Conservation (phyloP, 768 basidiomycete genomes). For the Butyriboletus loyo region DNA sequence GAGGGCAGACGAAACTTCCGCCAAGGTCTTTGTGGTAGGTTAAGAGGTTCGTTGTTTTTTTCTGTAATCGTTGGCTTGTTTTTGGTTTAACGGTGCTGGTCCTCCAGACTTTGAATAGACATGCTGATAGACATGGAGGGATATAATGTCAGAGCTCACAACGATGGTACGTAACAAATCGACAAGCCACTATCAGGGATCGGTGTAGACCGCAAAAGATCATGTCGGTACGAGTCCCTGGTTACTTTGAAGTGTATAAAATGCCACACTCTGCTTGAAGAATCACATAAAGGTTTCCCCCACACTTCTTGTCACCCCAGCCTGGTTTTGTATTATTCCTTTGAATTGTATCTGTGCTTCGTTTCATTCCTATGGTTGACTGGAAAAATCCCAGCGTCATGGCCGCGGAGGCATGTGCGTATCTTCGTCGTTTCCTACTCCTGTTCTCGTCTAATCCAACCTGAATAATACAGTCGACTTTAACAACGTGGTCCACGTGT, state of each 20-base stretch:
- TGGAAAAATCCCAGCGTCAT: slow-evolving; percentile 25
- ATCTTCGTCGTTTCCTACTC: background rate
- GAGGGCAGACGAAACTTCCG: background rate
- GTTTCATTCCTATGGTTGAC: slow-evolving; percentile 21
- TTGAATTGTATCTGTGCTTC: slow-evolving; percentile 11
- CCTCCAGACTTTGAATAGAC: background rate
- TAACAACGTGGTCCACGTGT: slow-evolving; percentile 54
- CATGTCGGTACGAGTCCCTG: slow-evolving; percentile 15
- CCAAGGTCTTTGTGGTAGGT: background rate
- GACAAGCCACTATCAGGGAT: slow-evolving; percentile 8
- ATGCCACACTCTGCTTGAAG: slow-evolving; percentile 4
- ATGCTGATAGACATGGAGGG: background rate
- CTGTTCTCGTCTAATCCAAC: slow-evolving; percentile 1
- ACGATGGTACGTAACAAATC: slow-evolving; percentile 18
- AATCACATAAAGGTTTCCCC: slow-evolving; percentile 2
- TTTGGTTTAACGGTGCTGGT: background rate
- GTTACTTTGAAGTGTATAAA: slow-evolving; percentile 26
- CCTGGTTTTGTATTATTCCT: slow-evolving; percentile 9
- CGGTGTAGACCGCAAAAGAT: slow-evolving; percentile 5
- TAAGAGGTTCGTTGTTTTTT: background rate
- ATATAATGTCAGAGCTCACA: background rate
- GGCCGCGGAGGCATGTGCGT: slow-evolving; percentile 24
- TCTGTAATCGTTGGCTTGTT: background rate
- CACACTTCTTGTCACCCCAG: slow-evolving; percentile 3
- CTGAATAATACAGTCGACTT: slow-evolving; percentile 45